Evolutionary conservation across 257 asterid species (phyloP).

Genomic region (Solanum pinnatisectum): DNA sequence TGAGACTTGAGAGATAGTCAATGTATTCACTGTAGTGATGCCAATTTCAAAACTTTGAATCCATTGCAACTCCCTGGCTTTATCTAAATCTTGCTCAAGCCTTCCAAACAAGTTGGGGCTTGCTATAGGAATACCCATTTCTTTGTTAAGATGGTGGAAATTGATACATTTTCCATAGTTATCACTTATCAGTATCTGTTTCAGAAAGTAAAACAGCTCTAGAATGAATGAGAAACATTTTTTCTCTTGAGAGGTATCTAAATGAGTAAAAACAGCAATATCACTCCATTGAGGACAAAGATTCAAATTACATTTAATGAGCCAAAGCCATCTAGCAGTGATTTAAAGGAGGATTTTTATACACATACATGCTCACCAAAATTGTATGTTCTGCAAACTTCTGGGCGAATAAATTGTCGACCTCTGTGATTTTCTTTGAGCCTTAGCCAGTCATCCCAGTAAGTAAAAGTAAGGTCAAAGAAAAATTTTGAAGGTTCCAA

Average conservation of each 20-base stretch:
- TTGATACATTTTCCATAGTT: not conserved
- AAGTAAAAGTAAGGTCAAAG: conserved; percentile 78
- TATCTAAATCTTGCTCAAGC: not conserved
- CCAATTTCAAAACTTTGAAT: not conserved
- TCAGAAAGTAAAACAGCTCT: not conserved
- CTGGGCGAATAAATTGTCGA: conserved; percentile 93
- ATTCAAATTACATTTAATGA: not conserved
- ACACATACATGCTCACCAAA: conserved; percentile 95
- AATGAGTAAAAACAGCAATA: not conserved
- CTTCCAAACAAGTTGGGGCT: not conserved
- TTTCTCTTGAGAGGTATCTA: not conserved
- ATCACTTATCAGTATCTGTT: not conserved
- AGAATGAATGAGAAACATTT: not conserved
- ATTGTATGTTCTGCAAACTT: conserved; percentile 96
- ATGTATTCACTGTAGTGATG: not conserved
- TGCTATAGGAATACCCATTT: not conserved
- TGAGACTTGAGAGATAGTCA: not conserved
- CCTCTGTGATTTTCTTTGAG: conserved; percentile 83
- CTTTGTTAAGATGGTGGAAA: not conserved
- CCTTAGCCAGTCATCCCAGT: conserved; percentile 99
- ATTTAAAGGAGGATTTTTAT: not conserved
- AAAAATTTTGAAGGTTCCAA: conserved; percentile 25
- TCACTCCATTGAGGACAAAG: not conserved
- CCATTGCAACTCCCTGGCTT: not conserved
- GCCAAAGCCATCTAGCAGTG: not conserved